phyloP scores from a whole-genome alignment of 2,329 filamentous ascomycete species.

The Atkinsonella hypoxylon region DNA sequence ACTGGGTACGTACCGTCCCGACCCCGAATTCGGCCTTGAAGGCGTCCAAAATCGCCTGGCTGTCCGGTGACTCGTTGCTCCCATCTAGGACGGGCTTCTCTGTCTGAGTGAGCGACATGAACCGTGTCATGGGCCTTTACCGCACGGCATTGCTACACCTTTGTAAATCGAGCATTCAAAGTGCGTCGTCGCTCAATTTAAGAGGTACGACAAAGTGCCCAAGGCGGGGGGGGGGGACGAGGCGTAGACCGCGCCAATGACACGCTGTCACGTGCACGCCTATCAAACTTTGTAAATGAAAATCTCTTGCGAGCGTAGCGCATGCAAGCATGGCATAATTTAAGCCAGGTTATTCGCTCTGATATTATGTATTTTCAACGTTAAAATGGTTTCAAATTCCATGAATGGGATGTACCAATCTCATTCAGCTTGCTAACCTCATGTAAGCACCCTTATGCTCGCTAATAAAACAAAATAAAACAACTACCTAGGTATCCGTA shows the following conservation, averaged over 20 bases:
- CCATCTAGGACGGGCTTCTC: constrained; percentile 16
- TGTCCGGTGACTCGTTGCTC: constrained; percentile 30
- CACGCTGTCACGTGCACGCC: constrained; percentile 18
- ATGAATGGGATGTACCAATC: too few relatives aligned
- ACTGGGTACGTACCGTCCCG: constrained; percentile 23
- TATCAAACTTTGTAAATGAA: too few relatives aligned
- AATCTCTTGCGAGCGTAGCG: too few relatives aligned
- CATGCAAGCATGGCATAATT: too few relatives aligned
- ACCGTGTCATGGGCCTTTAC: constrained; percentile 16
- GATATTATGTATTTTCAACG: too few relatives aligned
- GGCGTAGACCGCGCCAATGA: constrained; percentile 11
- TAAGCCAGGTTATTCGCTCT: too few relatives aligned
- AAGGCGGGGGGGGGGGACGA: neutral
- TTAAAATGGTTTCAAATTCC: too few relatives aligned
- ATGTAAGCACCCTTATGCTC: too few relatives aligned
- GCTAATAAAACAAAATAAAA: too few relatives aligned
- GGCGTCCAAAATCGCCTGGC: constrained; percentile 27
- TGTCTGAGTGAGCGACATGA: constrained; percentile 16
- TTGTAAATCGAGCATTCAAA: neutral
- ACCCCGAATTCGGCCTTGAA: constrained; percentile 27
- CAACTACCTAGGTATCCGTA: neutral
- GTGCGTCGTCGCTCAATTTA: neutral
- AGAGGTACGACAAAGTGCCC: neutral
- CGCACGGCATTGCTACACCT: constrained; percentile 10
- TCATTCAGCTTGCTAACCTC: too few relatives aligned